Evolutionary conservation across 2,329 filamentous ascomycete species (phyloP).

Genomic region (Daldinia eschscholtzii): DNA sequence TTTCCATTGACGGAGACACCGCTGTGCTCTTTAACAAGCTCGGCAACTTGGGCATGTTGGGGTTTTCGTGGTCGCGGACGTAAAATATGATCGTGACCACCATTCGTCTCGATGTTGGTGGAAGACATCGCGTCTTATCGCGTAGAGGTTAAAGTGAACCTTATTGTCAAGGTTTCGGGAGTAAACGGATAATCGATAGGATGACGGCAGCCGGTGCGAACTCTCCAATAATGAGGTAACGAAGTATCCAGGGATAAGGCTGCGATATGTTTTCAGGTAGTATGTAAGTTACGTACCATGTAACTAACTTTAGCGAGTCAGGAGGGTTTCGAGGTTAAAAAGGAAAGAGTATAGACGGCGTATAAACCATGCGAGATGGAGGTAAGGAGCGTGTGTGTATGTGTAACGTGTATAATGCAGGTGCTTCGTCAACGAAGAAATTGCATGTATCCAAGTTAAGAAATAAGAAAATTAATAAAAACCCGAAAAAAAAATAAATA

Average conservation of each 20-base stretch:
- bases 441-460: not conserved
- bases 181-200: slow-evolving; percentile 15
- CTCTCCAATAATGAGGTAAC: not conserved
- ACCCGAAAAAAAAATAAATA: not conserved
- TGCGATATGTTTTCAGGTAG: not conserved
- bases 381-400: not conserved
- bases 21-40: slow-evolving; percentile 59
- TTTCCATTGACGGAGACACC: slow-evolving; percentile 53
- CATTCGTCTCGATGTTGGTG: slow-evolving; percentile 46
- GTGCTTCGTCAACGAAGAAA: slow-evolving; percentile 39
- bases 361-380: not conserved
- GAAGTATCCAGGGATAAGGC: slow-evolving; percentile 18
- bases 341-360: too few relatives aligned
- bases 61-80: slow-evolving; percentile 65
- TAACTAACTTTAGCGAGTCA: slow-evolving; percentile 23
- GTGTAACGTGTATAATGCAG: not conserved
- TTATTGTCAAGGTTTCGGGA: slow-evolving; percentile 1
- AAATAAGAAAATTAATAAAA: not conserved
- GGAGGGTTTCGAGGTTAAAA: not conserved
- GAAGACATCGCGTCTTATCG: slow-evolving; percentile 44
- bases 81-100: slow-evolving; percentile 59
- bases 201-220: slow-evolving; percentile 27
- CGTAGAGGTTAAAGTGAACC: slow-evolving; percentile 9
- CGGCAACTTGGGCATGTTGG: slow-evolving; percentile 61
- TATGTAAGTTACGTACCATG: not conserved